Evolutionary conservation across 2,329 filamentous ascomycete genomes (phyloP).

Genomic region (Penicillium brevicompactum): DNA sequence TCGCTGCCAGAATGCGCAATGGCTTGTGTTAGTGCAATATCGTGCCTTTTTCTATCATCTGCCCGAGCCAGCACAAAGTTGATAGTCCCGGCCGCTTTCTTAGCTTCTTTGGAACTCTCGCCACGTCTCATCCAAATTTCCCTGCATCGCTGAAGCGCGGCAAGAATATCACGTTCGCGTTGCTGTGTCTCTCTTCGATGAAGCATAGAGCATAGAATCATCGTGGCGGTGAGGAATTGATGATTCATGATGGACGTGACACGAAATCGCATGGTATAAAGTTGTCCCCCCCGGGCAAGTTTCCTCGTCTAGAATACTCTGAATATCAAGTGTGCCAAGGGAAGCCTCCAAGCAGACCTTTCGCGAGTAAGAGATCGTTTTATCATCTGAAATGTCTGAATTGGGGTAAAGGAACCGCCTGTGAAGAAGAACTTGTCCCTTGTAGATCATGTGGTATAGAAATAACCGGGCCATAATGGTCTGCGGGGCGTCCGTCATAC

Average conservation of each 20-base stretch:
- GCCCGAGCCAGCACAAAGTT: background rate
- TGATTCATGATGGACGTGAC: conserved; percentile 59
- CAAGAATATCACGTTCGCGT: conserved; percentile 17
- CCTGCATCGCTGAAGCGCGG: background rate
- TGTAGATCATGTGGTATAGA: conserved; percentile 24
- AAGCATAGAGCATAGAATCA: conserved; percentile 53
- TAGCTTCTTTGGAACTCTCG: background rate
- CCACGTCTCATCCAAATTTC: background rate
- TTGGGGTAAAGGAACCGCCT: conserved; percentile 14
- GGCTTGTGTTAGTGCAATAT: background rate
- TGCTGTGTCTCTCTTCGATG: conserved; percentile 7
- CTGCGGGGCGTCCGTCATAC: conserved; percentile 24
- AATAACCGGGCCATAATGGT: conserved; percentile 25
- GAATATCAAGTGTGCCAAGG: conserved; percentile 49
- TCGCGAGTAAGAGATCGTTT: background rate
- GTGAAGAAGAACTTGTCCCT: conserved; percentile 27
- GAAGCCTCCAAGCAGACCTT: conserved; percentile 50
- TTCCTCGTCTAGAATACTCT: conserved; percentile 52
- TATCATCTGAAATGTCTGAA: conserved; percentile 23
- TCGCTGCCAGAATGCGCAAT: background rate
- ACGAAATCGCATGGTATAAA: conserved; percentile 59
- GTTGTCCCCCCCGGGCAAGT: conserved; percentile 55
- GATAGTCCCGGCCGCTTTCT: conserved; percentile 2
- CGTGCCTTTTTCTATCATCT: background rate
- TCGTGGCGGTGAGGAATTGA: conserved; percentile 62